Percentiles rank a stretch among this genome's conserved stretches.
Conservation (phyloP, 768 basidiomycete species). For the Cystobasidium ongulense region DNA sequence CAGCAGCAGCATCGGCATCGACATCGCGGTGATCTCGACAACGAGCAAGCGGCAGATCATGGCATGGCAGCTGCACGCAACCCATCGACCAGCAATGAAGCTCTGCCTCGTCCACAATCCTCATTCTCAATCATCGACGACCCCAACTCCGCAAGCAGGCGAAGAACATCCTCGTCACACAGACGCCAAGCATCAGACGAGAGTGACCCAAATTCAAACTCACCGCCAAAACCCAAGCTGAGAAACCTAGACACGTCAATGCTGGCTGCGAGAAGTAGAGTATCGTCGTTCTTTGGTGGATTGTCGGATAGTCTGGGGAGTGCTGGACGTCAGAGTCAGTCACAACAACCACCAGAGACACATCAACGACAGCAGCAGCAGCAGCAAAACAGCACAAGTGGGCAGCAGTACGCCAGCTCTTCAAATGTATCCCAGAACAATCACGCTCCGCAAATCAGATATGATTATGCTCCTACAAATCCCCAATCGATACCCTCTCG, state of each 20-base stretch:
- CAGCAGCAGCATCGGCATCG: conserved; percentile 28
- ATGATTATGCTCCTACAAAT: neutral
- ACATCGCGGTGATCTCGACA: neutral
- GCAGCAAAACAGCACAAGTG: neutral
- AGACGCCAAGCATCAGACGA: neutral
- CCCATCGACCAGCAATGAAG: neutral
- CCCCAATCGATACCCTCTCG: neutral
- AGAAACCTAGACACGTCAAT: neutral
- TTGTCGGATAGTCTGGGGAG: neutral
- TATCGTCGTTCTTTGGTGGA: neutral
- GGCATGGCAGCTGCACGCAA: no score
- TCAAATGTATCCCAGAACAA: neutral
- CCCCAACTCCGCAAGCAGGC: neutral
- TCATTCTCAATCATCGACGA: neutral
- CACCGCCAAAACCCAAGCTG: conserved; percentile 1
- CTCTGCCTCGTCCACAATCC: neutral
- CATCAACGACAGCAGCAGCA: neutral
- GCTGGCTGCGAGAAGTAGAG: neutral
- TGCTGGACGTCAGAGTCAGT: neutral
- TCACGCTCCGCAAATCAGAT: neutral
- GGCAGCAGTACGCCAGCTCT: neutral
- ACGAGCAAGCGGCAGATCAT: neutral
- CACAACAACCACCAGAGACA: neutral
- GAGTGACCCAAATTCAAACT: neutral
- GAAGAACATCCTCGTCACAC: neutral